Evolutionary conservation across 805 yeast genomes (phyloP), one percentile per base, ranked within the genome.

Genomic region (Suhomyces sp.): DNA sequence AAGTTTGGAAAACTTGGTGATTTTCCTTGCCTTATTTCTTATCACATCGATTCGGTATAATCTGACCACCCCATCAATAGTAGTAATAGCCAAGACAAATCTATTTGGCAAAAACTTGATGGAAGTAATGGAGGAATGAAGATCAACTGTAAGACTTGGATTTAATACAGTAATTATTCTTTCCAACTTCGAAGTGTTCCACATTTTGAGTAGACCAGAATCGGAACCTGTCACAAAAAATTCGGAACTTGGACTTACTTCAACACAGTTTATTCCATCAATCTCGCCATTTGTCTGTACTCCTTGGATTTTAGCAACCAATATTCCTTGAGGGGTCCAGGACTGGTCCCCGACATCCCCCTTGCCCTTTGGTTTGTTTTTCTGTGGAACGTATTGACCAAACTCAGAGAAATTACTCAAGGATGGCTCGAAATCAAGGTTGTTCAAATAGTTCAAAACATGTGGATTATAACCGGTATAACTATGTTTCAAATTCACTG

Each of bases 201-300:
- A 93, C 0, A 91, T 58, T 44, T 78, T 82, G 25, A 93, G 50
- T 2, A 63, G 52, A 0, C 97, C 96, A 19, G 74, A 72, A 31
- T 80, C 83, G 6, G 93, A 86, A 2, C 88, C 95, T 2, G 93
- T 80, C 2, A 88, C 63, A 43, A 91, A 79, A 44, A 76, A 82
- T 16, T 74, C 74, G 11, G 77, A 72, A 19, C 82, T 79, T 0
- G 83, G 79, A 4, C 85, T 71, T 0, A 76, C 72, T 1, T 70
- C 75, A 6, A 88, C 52, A 18, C 80, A 61, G 15, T 70, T 77
- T n/a, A 88, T 65, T 1, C 58, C 56, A 27, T 62, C 69, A 7
- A 54, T 50, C 1, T 44, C 42, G 6, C 44, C 47, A 2, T 77
- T 33, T 0, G 76, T 67, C n/a, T 63, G 63, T 48, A 82, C 88